A percentile compares a stretch with the other conserved stretches of the same genome.
Evolutionary conservation across 352 stramenopile species (phyloP).

Genomic region (Pythium sp.): DNA sequence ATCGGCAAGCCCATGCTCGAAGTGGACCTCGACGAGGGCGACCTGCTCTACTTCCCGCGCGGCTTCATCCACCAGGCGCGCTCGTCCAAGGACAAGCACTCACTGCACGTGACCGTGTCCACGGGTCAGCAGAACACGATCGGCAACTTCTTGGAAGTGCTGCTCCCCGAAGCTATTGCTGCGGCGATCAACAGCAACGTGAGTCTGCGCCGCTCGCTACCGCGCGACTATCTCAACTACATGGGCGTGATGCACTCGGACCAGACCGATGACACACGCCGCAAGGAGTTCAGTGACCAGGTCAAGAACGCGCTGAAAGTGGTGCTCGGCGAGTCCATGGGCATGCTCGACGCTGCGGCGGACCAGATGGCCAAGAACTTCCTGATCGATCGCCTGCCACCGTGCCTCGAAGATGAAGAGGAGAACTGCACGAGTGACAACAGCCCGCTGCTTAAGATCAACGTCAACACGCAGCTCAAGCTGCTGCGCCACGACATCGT

Average conservation of each 20-base stretch:
- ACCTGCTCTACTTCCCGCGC: constrained; percentile 90
- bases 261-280: constrained; percentile 37
- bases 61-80: constrained; percentile 88
- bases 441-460: constrained; percentile 78
- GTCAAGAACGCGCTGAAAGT: constrained; percentile 60
- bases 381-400: constrained; percentile 72
- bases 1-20: constrained; percentile 79
- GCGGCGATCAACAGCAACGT: constrained; percentile 59
- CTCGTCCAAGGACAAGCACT: constrained; percentile 55
- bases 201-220: constrained; percentile 66
- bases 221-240: constrained; percentile 84
- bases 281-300: constrained; percentile 45
- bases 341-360: constrained; percentile 64
- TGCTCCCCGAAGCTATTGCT: constrained; percentile 59
- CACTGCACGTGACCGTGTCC: constrained; percentile 89
- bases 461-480: constrained; percentile 74
- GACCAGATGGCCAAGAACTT: constrained; percentile 87
- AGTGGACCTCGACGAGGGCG: constrained; percentile 76
- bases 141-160: constrained; percentile 67
- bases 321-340: constrained; percentile 62
- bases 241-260: constrained; percentile 89
- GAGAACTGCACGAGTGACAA: constrained; percentile 78
- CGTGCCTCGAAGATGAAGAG: constrained; percentile 67
- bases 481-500: constrained; percentile 66
- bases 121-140: constrained; percentile 85